Base-by-base conservation (phyloP, 306 rosid genomes). In the Alnus glutinosa region DNA sequence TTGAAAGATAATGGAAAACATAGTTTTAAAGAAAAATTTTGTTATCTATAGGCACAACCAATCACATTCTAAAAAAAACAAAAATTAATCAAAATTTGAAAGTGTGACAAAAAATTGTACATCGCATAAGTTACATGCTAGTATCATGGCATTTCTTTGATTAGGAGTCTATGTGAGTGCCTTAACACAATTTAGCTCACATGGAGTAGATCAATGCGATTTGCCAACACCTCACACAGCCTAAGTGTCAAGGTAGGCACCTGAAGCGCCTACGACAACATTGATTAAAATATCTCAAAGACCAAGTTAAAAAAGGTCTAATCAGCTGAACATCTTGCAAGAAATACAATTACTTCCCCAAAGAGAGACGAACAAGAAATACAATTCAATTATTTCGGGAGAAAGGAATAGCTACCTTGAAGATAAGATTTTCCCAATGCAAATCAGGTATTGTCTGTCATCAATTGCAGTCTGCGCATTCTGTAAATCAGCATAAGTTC, bases 381-480 rank as follows among this genome's bases (percentile, higher is more conserved):
- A 71, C 23, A 75, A 46, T 37, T 10, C n/a, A 55, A n/a, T 18
- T 32, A 19, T 61, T 78, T 13, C 1, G 49, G 74, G 28, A 28
- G 54, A 69, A 37, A 7, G 49, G 42, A 71, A 58, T 19, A 54
- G 49, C 76, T 58, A 91, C 99, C 98, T 92, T 28, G 98, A 92
- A 73, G 91, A 90, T 77, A 93, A 75, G 78, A 95, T 78, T 82
- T 90, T 90, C 71, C 99, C 99, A 47, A 93, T 79, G 76, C 88
- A 92, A 79, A 95, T 93, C 86, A 95, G 85, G 86, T 95, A 92
- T 66, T 91, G 97, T 59, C 97, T 98, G 34, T 92, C 98, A 77
- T 88, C 84, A 89, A 91, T 91, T 55, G 88, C 80, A 82, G 88
- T 82, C 69, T 89, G 94, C 30, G 93, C 94, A 79, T 91, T 95